Base-by-base conservation (phyloP, 345 rosid species). In the Sisymbrium altissimum region DNA sequence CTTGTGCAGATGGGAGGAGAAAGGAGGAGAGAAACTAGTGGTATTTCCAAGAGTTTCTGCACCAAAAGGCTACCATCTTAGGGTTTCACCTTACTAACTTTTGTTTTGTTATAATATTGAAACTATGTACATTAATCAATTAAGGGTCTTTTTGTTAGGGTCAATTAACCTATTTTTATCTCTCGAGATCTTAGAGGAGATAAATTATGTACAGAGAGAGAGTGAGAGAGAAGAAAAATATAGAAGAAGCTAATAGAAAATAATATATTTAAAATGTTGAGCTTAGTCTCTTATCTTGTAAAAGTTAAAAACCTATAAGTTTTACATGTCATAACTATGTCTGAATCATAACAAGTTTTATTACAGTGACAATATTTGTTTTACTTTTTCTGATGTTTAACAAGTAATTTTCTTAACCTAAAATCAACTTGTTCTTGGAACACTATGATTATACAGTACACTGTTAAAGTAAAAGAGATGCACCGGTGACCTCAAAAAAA, bases 21-120 rank as follows among this genome's bases (percentile, higher is more conserved):
- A 82, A 67, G 97, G 94, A 9, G 90, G 84, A 58, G 89, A 88
- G 3, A 86, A 81, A 65, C 13, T 91, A 29, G 73, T 85, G 86
- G 89, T 85, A 58, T 94, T 94, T 65, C 98, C 98, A 50, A 89
- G 98, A 86, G 96, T 94, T 46, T 86, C 83, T 79, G 98, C 98
- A 70, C 96, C 97, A 36, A 89, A 94, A 68, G 98, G 98, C 25
- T 75, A 88, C 2, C 97, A 89, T 83, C 72, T 91, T 40, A 87
- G 87, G 69, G 88, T 91, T 49, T 88, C 87, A 58, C 66, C 83
- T 68, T 72, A 84, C 86, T 82, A 62, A 80, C 58, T 66, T 32
- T 44, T 58, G 23, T 40, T 66, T 71, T 65, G 48, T 63, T 39
- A 43, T 45, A 53, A 63, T 49, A 60, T 35, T 68, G 54, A 27